These are phyloP conservation scores for Phlebiopsis gigantea DNA, from an alignment of 768 basidiomycete genomes.

Conservation along the genomic window DNA sequence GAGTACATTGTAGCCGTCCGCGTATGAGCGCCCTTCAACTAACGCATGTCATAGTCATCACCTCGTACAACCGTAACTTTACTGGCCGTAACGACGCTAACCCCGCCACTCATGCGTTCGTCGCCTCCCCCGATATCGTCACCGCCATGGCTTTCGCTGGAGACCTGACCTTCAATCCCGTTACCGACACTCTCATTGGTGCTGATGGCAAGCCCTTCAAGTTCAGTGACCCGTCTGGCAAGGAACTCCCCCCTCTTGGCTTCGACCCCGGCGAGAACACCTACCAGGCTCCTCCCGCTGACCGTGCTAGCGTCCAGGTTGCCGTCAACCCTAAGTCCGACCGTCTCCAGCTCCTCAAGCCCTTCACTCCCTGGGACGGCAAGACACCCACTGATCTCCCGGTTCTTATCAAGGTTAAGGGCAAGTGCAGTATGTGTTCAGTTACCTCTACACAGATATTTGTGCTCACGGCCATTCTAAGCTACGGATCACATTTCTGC, in stretches of 20 bases:
- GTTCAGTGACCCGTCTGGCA: constrained; percentile 87
- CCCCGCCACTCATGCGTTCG: constrained; percentile 96
- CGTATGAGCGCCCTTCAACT: neutral
- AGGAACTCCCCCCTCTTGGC: constrained; percentile 90
- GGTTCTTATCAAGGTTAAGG: constrained; percentile 95
- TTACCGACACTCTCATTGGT: constrained; percentile 84
- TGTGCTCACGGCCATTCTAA: neutral
- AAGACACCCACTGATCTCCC: constrained; percentile 87
- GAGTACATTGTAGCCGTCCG: constrained; percentile 31
- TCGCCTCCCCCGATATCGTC: constrained; percentile 91
- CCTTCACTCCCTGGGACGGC: constrained; percentile 92
- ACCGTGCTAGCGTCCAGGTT: constrained; percentile 80
- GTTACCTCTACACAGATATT: constrained; percentile 25
- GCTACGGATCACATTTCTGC: constrained; percentile 93
- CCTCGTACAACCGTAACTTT: constrained; percentile 99
- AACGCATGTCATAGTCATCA: constrained; percentile 66
- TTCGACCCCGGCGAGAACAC: constrained; percentile 97
- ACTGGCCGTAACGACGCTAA: constrained; percentile 99
- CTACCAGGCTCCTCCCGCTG: constrained; percentile 89
- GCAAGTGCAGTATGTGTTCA: constrained; percentile 82
- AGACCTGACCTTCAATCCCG: constrained; percentile 91
- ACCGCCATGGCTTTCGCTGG: constrained; percentile 97
- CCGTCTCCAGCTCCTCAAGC: constrained; percentile 85
- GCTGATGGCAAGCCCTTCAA: constrained; percentile 95
- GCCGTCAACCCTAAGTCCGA: constrained; percentile 82